Evolutionary conservation across 768 basidiomycete genomes (phyloP), one percentile per base, ranked within the genome.

Genomic region (Kwoniella sp.): DNA sequence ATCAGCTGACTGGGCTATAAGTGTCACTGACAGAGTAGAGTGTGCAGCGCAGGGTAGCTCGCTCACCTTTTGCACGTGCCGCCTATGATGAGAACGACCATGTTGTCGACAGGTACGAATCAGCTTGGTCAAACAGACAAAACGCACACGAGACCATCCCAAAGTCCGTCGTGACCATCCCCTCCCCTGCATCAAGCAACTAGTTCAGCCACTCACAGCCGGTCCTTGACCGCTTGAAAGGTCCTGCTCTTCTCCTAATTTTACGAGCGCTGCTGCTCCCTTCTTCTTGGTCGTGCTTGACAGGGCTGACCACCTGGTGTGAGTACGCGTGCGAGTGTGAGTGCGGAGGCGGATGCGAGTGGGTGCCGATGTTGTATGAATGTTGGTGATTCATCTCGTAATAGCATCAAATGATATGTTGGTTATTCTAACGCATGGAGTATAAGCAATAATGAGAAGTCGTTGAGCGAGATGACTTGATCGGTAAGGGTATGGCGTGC

Each of bases 221-320:
- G 22, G 69, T 71, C 45, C 63, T 58, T 37, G 69, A 71, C 23
- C 69, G 53, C 51, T 65, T 71, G 58, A 71, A 71, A 20, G 65
- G 69, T 22, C 65, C 69, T n/a, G 63, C 48, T 26, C 64, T 53
- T 23, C 65, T 47, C 29, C 65, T 61, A 29, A 48, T 29, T 47
- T 50, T 65, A 51, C 50, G 50, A 51, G 50, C 50, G 50, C 50
- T 51, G 50, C 47, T 48, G 47, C 26, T 28, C 5, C 50, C 50
- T 51, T 23, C 50, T 17, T 51, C 26, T 57, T 54, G 26, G 53
- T 30, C 28, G 15, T 45, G 41, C 41, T 45, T 45, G 41, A 45
- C 41, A 3, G 41, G 41, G 15, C 17, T 45, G 50, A 26, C 50
- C 50, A 51, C 4, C 23, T 23, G 50, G 17, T 23, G 26, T 9